Evolutionary conservation across 345 rosid species (phyloP).

Genomic region (Syzygium aromaticum): DNA sequence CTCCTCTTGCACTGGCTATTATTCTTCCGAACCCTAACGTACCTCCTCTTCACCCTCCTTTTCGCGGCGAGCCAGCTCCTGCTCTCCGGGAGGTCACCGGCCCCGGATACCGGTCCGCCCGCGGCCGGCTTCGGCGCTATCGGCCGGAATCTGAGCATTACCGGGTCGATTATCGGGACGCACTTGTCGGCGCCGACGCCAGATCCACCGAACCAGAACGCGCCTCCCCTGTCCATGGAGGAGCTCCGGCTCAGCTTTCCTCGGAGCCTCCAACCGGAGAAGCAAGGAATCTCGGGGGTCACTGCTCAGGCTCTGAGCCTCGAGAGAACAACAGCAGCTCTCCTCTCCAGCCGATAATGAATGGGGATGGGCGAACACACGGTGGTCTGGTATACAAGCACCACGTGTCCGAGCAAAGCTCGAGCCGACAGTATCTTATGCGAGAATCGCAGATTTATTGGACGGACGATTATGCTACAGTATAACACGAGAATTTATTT

Average conservation of each 20-base stretch:
- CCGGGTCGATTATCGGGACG: conserved; percentile 34
- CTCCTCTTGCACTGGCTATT: conserved; percentile 9
- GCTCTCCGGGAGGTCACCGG: conserved; percentile 5
- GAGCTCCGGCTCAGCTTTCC: background rate
- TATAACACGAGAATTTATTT: background rate
- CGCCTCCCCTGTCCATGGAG: conserved; percentile 16
- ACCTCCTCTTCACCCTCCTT: conserved; percentile 52
- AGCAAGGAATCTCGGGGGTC: background rate
- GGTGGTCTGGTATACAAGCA: background rate
- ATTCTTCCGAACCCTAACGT: conserved; percentile 53
- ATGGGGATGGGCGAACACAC: background rate
- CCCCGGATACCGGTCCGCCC: conserved; percentile 14
- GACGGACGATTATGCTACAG: background rate
- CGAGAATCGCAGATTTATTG: background rate
- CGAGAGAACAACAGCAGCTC: background rate
- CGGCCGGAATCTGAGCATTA: conserved; percentile 78
- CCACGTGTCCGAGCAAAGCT: background rate
- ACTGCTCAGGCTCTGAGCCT: background rate
- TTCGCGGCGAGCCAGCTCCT: conserved; percentile 10
- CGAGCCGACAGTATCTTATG: background rate
- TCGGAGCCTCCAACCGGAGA: background rate
- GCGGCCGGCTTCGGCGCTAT: conserved; percentile 74
- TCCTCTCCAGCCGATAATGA: background rate
- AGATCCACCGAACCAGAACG: conserved; percentile 13
- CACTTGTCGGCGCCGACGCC: conserved; percentile 18